Percentiles rank a stretch among this genome's conserved stretches.
phyloP scores from a whole-genome alignment of 129 eudicot genomes.

The Rutidosis leptorrhynchoides region DNA sequence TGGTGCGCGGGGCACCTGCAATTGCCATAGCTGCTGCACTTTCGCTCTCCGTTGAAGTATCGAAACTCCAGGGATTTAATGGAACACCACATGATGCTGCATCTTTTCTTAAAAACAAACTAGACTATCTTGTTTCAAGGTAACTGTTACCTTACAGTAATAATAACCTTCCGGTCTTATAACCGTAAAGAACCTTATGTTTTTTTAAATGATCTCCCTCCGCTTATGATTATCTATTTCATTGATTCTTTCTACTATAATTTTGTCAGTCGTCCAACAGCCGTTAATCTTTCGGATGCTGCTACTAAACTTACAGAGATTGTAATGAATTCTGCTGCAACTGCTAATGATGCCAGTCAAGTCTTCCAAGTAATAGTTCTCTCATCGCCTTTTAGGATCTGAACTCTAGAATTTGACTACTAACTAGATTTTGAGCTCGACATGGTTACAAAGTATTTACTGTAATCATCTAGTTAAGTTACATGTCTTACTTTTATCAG shows the following conservation, averaged over 20 bases:
- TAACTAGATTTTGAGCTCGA: background rate
- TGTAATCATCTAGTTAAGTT: slow-evolving; percentile 5
- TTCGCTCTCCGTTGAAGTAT: slow-evolving; percentile 78
- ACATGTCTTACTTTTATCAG: slow-evolving; percentile 31
- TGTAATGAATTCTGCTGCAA: slow-evolving; percentile 48
- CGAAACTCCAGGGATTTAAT: slow-evolving; percentile 38
- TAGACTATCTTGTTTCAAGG: slow-evolving; percentile 96
- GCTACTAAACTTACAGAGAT: slow-evolving; percentile 69
- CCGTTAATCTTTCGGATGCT: slow-evolving; percentile 96
- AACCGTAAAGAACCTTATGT: background rate
- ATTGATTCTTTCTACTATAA: background rate
- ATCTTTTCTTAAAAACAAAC: slow-evolving; percentile 47
- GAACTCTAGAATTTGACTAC: background rate
- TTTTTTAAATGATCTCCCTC: background rate
- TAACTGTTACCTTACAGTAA: background rate
- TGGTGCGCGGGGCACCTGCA: slow-evolving; percentile 99
- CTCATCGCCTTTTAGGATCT: background rate
- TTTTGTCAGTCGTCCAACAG: slow-evolving; percentile 83
- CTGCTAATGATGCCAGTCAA: slow-evolving; percentile 47
- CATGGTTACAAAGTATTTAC: background rate
- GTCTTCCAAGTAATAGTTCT: slow-evolving; percentile 40
- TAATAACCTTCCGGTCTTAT: no score
- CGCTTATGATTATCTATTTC: background rate
- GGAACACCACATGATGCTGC: slow-evolving; percentile 71
- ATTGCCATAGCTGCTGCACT: slow-evolving; percentile 98